Percentiles rank a stretch among this genome's conserved stretches.
Conservation (phyloP, 164 flowering plant species). For the Liquidambar formosana region DNA sequence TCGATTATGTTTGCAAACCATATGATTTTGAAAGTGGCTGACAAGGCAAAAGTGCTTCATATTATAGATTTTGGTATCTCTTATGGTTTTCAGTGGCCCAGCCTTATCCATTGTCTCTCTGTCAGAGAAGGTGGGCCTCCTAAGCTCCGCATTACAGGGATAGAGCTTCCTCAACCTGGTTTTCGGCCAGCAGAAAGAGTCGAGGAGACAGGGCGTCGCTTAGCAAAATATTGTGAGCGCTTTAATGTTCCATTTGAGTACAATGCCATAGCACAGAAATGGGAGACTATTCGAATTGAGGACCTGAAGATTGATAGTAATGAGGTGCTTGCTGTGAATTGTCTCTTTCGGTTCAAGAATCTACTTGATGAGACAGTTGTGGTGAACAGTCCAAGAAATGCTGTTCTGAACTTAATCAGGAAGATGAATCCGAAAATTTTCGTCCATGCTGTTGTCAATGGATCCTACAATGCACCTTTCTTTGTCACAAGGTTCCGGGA, state of each 20-base stretch:
- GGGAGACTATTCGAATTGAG: conserved; percentile 48
- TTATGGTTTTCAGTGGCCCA: conserved; percentile 49
- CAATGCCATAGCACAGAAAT: conserved; percentile 48
- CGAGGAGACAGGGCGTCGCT: conserved; percentile 53
- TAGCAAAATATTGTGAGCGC: conserved; percentile 50
- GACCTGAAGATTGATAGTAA: conserved; percentile 37
- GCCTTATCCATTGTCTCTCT: conserved; percentile 40
- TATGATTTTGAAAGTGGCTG: conserved; percentile 17
- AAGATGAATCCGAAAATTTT: conserved; percentile 48
- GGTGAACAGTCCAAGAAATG: conserved; percentile 37
- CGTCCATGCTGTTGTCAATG: conserved; percentile 40
- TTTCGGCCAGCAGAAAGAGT: conserved; percentile 51
- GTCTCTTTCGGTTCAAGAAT: conserved; percentile 36
- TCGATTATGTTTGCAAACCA: conserved; percentile 25
- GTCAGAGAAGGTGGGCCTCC: conserved; percentile 50
- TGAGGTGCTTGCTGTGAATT: conserved; percentile 51
- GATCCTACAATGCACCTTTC: conserved; percentile 52
- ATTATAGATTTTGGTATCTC: conserved; percentile 45
- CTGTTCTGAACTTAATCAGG: conserved; percentile 48
- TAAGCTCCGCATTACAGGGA: conserved; percentile 56
- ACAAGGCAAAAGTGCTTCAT: conserved; percentile 35
- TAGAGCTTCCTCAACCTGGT: conserved; percentile 62
- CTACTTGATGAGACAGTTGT: conserved; percentile 55
- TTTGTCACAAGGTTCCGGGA: conserved; percentile 59
- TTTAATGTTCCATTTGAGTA: conserved; percentile 61